Percentiles rank a stretch among this genome's conserved stretches.
Conservation (phyloP, 768 basidiomycete species). For the Tulasnella sp. region DNA sequence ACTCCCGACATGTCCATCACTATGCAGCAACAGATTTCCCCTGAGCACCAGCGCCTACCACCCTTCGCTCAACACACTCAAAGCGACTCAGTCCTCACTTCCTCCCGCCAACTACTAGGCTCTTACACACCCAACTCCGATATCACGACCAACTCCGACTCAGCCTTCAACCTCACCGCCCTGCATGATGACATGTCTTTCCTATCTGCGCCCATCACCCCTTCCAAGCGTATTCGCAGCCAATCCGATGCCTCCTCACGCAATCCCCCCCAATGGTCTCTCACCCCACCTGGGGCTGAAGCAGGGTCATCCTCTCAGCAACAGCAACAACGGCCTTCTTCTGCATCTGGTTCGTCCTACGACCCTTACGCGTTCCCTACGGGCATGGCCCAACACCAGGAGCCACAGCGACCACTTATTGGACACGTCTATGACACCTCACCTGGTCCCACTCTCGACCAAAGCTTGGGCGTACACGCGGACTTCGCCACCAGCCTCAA, state of each 20-base stretch:
- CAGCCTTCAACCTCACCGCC: neutral
- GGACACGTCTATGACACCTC: slow-evolving; percentile 12
- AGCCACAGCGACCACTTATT: slow-evolving; percentile 27
- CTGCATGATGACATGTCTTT: slow-evolving; percentile 1
- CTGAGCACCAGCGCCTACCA: neutral
- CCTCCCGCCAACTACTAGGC: neutral
- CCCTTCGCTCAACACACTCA: neutral
- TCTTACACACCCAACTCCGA: neutral
- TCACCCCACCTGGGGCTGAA: slow-evolving; percentile 24
- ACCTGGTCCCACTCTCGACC: neutral
- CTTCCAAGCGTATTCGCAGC: slow-evolving; percentile 5
- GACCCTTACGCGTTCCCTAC: neutral
- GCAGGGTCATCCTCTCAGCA: slow-evolving; percentile 24
- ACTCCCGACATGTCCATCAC: neutral
- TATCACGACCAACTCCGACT: neutral
- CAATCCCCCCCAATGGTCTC: slow-evolving; percentile 23
- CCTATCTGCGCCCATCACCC: neutral
- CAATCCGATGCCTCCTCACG: slow-evolving; percentile 13
- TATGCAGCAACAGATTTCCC: neutral
- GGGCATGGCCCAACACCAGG: neutral
- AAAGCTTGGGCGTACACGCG: neutral
- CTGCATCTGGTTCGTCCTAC: neutral
- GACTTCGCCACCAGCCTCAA: slow-evolving; percentile 32
- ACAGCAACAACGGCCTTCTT: slow-evolving; percentile 1
- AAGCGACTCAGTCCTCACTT: neutral